Percentiles rank a stretch among this genome's conserved stretches.
phyloP scores from a whole-genome alignment of 441 rosid species.

The Adansonia grandidieri region DNA sequence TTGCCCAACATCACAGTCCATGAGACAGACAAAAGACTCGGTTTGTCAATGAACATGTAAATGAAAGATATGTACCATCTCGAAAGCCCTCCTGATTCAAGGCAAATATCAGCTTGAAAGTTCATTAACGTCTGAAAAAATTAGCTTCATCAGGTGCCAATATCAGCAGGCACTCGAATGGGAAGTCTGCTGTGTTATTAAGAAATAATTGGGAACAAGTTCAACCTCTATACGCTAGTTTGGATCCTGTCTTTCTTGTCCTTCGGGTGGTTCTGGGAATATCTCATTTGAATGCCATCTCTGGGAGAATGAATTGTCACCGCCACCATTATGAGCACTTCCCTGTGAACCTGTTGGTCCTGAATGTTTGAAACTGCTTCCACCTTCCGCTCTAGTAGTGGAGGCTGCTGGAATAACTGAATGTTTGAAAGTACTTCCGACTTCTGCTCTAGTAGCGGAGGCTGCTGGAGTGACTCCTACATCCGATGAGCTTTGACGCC shows the following conservation, averaged over 20 bases:
- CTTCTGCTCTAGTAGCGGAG: conserved; percentile 43
- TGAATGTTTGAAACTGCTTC: conserved; percentile 57
- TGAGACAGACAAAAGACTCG: neutral
- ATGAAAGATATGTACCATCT: conserved; percentile 22
- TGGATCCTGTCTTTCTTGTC: conserved; percentile 54
- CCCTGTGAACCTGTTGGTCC: conserved; percentile 74
- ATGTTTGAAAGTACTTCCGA: conserved; percentile 54
- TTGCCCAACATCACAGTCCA: too few species aligned
- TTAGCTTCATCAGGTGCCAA: conserved; percentile 29
- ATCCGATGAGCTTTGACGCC: conserved; percentile 79
- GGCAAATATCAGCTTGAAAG: conserved; percentile 20
- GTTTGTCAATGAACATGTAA: neutral
- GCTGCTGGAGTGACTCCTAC: conserved; percentile 42
- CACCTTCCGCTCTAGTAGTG: conserved; percentile 45
- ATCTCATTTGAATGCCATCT: conserved; percentile 77
- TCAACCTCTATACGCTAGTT: conserved; percentile 37
- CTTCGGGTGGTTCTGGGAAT: conserved; percentile 72
- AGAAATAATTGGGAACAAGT: conserved; percentile 57
- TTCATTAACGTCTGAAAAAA: conserved; percentile 25
- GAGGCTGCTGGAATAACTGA: conserved; percentile 45
- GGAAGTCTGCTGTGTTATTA: conserved; percentile 65
- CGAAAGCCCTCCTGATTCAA: neutral
- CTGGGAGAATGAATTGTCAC: conserved; percentile 69
- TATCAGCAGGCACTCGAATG: conserved; percentile 43
- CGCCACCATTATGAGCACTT: conserved; percentile 55